These are phyloP conservation scores for Mycena pura DNA, from an alignment of 768 basidiomycete species.

Conservation along the genomic window DNA sequence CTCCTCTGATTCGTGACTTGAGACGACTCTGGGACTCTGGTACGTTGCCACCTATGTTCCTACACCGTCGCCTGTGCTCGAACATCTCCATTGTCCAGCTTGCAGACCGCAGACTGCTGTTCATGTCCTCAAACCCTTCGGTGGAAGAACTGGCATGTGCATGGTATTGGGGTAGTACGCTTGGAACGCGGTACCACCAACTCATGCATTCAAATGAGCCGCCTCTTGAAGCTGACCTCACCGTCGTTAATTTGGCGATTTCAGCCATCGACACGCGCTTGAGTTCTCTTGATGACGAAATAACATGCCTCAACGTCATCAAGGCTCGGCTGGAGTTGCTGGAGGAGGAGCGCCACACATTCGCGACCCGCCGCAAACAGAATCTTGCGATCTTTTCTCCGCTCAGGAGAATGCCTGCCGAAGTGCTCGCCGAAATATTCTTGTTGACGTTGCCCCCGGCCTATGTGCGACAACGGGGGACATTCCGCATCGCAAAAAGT, in stretches of 20 bases:
- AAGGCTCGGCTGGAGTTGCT: background rate
- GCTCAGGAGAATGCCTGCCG: background rate
- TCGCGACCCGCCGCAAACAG: background rate
- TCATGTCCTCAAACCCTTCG: no score
- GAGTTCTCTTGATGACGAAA: background rate
- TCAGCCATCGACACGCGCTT: background rate
- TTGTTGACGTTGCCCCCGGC: background rate
- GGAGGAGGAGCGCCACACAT: background rate
- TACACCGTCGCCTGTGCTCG: no score
- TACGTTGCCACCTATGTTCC: no score
- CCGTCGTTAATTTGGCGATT: background rate
- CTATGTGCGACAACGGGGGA: background rate
- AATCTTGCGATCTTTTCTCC: background rate
- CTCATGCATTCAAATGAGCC: background rate
- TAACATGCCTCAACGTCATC: background rate
- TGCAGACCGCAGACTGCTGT: no score
- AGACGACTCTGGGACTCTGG: no score
- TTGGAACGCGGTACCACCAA: background rate
- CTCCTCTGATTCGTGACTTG: no score
- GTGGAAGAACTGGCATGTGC: no score
- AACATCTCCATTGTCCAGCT: no score
- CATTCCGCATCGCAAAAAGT: background rate
- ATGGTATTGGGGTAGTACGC: background rate
- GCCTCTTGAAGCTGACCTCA: background rate
- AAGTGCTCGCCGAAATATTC: conserved; percentile 7